Percentiles rank a stretch among this genome's conserved stretches.
These are phyloP conservation scores for Lactarius pseudohatsudake DNA, from an alignment of 768 basidiomycete genomes.

Conservation along the genomic window DNA sequence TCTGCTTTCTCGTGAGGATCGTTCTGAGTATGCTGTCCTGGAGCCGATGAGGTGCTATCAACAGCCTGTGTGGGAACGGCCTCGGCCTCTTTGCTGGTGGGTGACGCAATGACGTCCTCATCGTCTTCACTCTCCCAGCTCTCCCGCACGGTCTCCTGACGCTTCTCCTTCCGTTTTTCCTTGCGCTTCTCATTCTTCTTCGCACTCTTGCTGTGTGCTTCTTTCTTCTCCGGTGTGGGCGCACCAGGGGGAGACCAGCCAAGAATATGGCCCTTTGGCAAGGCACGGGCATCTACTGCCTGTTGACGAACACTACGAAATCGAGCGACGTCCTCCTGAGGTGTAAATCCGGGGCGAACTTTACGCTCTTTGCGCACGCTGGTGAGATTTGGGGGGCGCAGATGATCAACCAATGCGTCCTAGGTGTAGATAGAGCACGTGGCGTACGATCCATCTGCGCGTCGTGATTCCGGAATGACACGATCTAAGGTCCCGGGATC, in stretches of 20 bases:
- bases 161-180: slow-evolving; percentile 76
- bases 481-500: slow-evolving; percentile 86
- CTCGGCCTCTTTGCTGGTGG: slow-evolving; percentile 8
- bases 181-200: slow-evolving; percentile 84
- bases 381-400: slow-evolving; percentile 10
- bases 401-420: slow-evolving; percentile 11
- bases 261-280: slow-evolving; percentile 79
- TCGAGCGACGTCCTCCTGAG: slow-evolving; percentile 88
- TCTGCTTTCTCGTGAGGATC: slow-evolving; percentile 14
- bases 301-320: slow-evolving; percentile 80
- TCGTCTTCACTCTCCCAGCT: slow-evolving; percentile 79
- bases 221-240: slow-evolving; percentile 42
- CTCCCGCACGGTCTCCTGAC: slow-evolving; percentile 60
- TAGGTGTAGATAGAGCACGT: slow-evolving; percentile 13
- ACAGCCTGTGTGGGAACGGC: background rate
- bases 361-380: slow-evolving; percentile 87
- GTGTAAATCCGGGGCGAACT: slow-evolving; percentile 91
- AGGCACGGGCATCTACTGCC: slow-evolving; percentile 59
- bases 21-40: slow-evolving; percentile 31
- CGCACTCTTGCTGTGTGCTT: slow-evolving; percentile 46
- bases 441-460: slow-evolving; percentile 83
- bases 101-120: slow-evolving; percentile 34
- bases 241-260: slow-evolving; percentile 60
- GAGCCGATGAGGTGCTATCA: slow-evolving; percentile 5
- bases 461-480: slow-evolving; percentile 80